Conservation (phyloP, 257 asterid genomes). For the Capsicum baccatum region DNA sequence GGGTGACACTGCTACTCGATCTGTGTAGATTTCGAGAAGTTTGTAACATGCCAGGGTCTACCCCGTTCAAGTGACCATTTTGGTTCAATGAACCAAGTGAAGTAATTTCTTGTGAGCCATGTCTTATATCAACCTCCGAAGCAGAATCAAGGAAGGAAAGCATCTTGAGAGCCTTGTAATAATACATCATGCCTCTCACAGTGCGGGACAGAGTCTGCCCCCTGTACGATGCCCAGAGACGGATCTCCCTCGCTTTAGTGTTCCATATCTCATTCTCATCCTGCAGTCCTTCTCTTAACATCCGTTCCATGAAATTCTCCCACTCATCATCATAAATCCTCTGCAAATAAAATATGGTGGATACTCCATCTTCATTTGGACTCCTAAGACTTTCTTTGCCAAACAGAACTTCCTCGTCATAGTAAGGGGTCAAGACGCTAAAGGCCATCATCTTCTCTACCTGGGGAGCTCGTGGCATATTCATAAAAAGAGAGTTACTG, state of each 20-base stretch:
- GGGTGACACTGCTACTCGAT: conserved; percentile 76
- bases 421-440: conserved; percentile 96
- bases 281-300: conserved; percentile 78
- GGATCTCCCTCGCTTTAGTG: conserved; percentile 69
- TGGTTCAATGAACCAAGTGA: conserved; percentile 55
- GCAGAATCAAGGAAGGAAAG: conserved; percentile 91
- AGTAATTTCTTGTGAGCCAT: conserved; percentile 63
- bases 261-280: conserved; percentile 73
- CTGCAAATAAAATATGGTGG: conserved; percentile 86
- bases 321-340: conserved; percentile 88
- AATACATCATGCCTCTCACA: conserved; percentile 98
- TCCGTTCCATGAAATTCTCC: conserved; percentile 82
- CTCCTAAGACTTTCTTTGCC: conserved; percentile 83
- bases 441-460: conserved; percentile 97
- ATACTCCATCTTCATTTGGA: conserved; percentile 85
- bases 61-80: conserved; percentile 40
- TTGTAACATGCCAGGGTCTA: conserved; percentile 37
- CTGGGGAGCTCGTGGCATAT: conserved; percentile 91
- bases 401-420: conserved; percentile 85
- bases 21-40: conserved; percentile 58
- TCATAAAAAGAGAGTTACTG: conserved; percentile 92
- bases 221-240: conserved; percentile 97
- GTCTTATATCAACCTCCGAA: conserved; percentile 80
- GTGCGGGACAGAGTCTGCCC: conserved; percentile 96
- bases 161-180: conserved; percentile 91